Conservation (phyloP, 805 yeast genomes). For the Candida odintsovae region DNA sequence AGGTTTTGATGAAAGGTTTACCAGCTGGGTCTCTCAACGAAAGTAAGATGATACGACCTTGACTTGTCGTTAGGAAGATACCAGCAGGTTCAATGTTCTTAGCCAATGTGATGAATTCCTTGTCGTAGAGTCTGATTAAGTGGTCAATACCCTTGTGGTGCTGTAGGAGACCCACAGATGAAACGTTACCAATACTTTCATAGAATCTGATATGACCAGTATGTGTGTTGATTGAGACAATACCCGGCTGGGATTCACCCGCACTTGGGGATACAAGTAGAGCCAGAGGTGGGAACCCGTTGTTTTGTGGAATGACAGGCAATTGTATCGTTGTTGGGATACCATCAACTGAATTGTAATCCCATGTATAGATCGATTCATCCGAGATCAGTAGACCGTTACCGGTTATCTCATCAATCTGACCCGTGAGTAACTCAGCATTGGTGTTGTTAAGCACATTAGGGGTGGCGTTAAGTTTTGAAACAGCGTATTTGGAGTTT, state of each 20-base stretch:
- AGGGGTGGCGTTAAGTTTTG: constrained; percentile 53
- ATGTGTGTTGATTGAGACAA: constrained; percentile 55
- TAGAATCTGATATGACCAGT: constrained; percentile 61
- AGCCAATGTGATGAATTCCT: constrained; percentile 53
- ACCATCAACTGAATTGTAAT: constrained; percentile 54
- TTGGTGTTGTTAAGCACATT: constrained; percentile 7
- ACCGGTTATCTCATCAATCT: constrained; percentile 25
- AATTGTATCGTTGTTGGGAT: constrained; percentile 54
- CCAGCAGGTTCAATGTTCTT: constrained; percentile 73
- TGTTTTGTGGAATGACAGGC: constrained; percentile 25
- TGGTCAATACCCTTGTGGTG: constrained; percentile 30
- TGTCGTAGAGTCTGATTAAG: constrained; percentile 36
- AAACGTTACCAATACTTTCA: constrained; percentile 69
- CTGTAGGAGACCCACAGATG: constrained; percentile 54
- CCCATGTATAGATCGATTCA: constrained; percentile 61
- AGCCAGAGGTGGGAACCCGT: constrained; percentile 42
- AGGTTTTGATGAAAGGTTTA: constrained; percentile 37
- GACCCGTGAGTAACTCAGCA: constrained; percentile 15
- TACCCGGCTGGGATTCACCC: constrained; percentile 56
- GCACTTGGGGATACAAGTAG: constrained; percentile 52
- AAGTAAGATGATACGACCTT: constrained; percentile 58
- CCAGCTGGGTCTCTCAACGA: constrained; percentile 66
- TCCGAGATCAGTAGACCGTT: constrained; percentile 27
- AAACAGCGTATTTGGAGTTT: constrained; percentile 51
- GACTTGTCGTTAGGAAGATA: constrained; percentile 60